A percentile compares a stretch with the other conserved stretches of the same genome.
Evolutionary conservation across 1,284 basidiomycete species (phyloP).

Genomic region (Papiliotrema terrestris): DNA sequence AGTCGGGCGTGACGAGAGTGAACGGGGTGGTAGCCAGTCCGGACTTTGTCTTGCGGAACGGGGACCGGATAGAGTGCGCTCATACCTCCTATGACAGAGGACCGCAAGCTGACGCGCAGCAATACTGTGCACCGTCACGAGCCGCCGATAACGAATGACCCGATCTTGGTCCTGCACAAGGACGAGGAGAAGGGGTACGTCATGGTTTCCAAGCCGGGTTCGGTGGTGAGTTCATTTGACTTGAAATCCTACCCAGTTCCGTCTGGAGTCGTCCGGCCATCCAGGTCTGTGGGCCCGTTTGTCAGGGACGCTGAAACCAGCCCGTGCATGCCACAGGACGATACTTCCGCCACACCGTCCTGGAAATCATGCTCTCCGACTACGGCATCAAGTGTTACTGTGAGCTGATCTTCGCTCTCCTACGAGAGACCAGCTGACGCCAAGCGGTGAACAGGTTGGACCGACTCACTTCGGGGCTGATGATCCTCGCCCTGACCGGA

Average conservation of each 20-base stretch:
- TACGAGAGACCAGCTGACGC: background rate
- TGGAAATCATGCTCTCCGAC: slow-evolving; percentile 81
- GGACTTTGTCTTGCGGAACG: slow-evolving; percentile 75
- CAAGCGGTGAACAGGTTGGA: slow-evolving; percentile 92
- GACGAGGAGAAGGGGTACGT: slow-evolving; percentile 78
- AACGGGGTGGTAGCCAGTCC: slow-evolving; percentile 80
- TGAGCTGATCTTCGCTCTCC: slow-evolving; percentile 47
- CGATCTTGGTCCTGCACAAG: slow-evolving; percentile 73
- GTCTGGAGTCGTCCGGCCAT: background rate
- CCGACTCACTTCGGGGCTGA: slow-evolving; percentile 88
- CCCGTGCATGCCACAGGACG: slow-evolving; percentile 85
- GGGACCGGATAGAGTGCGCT: slow-evolving; percentile 83
- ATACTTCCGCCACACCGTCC: slow-evolving; percentile 80
- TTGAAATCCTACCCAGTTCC: background rate
- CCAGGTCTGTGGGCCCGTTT: too few species aligned
- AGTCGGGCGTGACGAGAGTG: slow-evolving; percentile 90
- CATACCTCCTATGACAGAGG: background rate
- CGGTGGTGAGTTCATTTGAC: slow-evolving; percentile 61
- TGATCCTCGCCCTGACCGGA: slow-evolving; percentile 83
- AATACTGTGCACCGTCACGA: slow-evolving; percentile 95
- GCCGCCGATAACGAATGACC: slow-evolving; percentile 85
- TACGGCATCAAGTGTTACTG: slow-evolving; percentile 83
- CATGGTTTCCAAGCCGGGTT: slow-evolving; percentile 91
- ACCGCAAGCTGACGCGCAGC: slow-evolving; percentile 51
- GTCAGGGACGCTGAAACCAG: slow-evolving; percentile 50